Evolutionary conservation across 768 basidiomycete species (phyloP), one percentile per base, ranked within the genome.

Genomic region (Hygrocybe coccinea): DNA sequence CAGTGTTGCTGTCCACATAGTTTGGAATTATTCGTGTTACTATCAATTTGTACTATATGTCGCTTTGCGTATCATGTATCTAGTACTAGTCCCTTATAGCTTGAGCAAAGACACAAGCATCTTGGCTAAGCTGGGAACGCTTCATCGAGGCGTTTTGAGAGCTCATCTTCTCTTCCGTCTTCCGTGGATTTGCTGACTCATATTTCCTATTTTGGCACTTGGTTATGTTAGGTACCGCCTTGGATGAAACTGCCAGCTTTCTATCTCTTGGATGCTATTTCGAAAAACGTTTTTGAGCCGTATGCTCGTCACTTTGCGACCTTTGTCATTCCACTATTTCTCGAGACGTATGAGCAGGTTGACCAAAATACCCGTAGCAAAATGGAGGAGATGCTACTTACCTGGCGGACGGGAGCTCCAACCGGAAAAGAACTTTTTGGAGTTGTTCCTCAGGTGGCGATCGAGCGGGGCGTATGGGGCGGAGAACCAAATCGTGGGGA

Each of bases 311-410:
- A 86, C 59, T 94, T 99, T 64, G 79, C 88, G 10, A 79, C 84
- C 9, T 82, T 93, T 67, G 88, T 95, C 58, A 86, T 88, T 55
- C 80, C 84, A 19, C 73, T 95, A 15, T 98, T 94, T 74, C 76
- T 97, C 61, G 84, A 90, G 60, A 86, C 94, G 25, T 97, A 98
- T 71, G 78, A 82, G 45, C 79, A 84, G 62, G 95, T 97, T 60
- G 94, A 97, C 66, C 83, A 84, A 50, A 72, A 71, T 39, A 95
- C 91, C 22, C 85, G 89, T 58, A 82, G 84, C 68, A 98, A 98
- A 71, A 95, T 99, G 91, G 92, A 95, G 67, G 97, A 99, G 71
- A 93, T 99, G 86, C 81, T 98, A 12, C 71, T 90, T 25, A 95
- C 97, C 5, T 99, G 97, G 97, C 80, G 94, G 38, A 87, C 84